Conservation (phyloP, 352 stramenopile species). For the Globisporangium radiosum region DNA sequence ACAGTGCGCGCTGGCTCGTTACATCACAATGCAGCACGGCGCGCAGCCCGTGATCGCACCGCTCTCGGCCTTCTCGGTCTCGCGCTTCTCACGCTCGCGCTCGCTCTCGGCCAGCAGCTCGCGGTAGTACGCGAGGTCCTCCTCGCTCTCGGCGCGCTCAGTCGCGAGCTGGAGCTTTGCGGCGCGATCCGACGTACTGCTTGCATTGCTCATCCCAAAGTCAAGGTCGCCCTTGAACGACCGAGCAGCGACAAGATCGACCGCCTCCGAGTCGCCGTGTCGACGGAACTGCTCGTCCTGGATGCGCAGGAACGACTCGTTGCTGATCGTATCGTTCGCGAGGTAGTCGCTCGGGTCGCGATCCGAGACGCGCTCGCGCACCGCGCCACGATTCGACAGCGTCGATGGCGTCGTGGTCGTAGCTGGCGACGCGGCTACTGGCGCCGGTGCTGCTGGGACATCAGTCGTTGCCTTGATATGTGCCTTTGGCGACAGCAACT, state of each 20-base stretch:
- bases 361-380: slow-evolving; percentile 11
- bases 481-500: background rate
- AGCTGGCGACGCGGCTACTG: background rate
- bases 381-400: slow-evolving; percentile 16
- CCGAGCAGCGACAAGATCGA: slow-evolving; percentile 13
- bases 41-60: slow-evolving; percentile 33
- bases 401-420: slow-evolving; percentile 13
- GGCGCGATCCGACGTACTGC: background rate
- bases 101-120: slow-evolving; percentile 36
- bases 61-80: slow-evolving; percentile 18
- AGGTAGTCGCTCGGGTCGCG: slow-evolving; percentile 56
- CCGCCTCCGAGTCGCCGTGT: slow-evolving; percentile 18
- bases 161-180: slow-evolving; percentile 3
- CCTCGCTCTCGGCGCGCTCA: slow-evolving; percentile 18
- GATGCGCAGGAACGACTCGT: slow-evolving; percentile 59
- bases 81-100: slow-evolving; percentile 19
- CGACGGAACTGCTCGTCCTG: slow-evolving; percentile 19
- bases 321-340: slow-evolving; percentile 61
- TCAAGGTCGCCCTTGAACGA: slow-evolving; percentile 58
- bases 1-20: background rate
- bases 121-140: slow-evolving; percentile 46
- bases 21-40: slow-evolving; percentile 52
- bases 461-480: background rate
- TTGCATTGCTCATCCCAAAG: slow-evolving; percentile 5
- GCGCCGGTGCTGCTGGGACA: background rate